phyloP scores from a whole-genome alignment of 225 moss, liverwort and hornwort genomes.

The Marchantia paleacea region DNA sequence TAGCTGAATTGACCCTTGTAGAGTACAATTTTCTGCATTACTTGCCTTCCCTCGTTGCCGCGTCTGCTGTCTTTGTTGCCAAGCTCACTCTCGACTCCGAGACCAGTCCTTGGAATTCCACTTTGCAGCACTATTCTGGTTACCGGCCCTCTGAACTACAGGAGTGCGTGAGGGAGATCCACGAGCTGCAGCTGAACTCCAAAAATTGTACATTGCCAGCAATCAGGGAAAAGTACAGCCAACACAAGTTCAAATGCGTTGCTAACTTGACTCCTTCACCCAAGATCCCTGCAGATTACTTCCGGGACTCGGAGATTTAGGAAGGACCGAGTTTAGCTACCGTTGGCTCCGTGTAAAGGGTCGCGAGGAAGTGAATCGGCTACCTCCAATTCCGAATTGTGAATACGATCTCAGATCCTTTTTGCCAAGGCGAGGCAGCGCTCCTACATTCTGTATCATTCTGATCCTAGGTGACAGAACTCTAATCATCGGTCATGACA shows the following conservation, averaged over 20 bases:
- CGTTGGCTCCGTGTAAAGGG: constrained; percentile 16
- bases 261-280: constrained; percentile 26
- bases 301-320: constrained; percentile 37
- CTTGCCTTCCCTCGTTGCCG: constrained; percentile 80
- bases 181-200: constrained; percentile 76
- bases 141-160: constrained; percentile 70
- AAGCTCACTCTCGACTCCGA: constrained; percentile 70
- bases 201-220: constrained; percentile 76
- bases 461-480: background rate
- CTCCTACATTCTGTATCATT: background rate
- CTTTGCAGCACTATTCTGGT: constrained; percentile 87
- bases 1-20: constrained; percentile 86
- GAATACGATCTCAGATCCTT: constrained; percentile 24
- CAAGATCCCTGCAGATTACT: constrained; percentile 34
- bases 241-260: constrained; percentile 69
- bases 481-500: background rate
- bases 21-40: constrained; percentile 77
- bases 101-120: constrained; percentile 68
- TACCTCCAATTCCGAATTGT: constrained; percentile 15
- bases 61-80: constrained; percentile 86
- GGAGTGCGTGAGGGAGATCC: constrained; percentile 70
- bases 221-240: constrained; percentile 90
- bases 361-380: background rate
- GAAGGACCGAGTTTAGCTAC: background rate
- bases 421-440: constrained; percentile 4